Evolutionary conservation across 1,139 yeast species (phyloP), one percentile per base, ranked within the genome.

Genomic region (Debaryomycetaceae sp.): DNA sequence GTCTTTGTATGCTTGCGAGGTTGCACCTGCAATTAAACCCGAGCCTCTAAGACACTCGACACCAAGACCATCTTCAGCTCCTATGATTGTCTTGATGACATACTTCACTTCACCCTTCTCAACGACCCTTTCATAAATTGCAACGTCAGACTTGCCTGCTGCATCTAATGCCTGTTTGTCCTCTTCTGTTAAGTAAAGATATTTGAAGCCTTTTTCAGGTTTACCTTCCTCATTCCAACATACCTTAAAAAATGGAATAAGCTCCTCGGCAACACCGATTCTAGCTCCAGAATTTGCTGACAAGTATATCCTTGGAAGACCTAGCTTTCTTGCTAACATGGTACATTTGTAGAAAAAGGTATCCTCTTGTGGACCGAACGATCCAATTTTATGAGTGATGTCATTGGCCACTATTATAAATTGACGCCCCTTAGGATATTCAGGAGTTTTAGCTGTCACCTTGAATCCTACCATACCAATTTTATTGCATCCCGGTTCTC

Each of bases 231-330:
- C 92, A 53, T 83, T 87, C 98, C 98, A 92, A 41, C 92, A 89
- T 47, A 91, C 96, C 63, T 86, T 83, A 74, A 81, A 89, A 57
- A 81, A 77, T 45, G 97, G 95, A 43, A 92, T 76, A 47, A 92
- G 75, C 65, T 92, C 99, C 55, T 92, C 98, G 32, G 98, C 98
- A 64, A 92, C 81, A 59, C 98, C 98, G 51, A 92, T 87, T 73
- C 98, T 83, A 35, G 98, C 98, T 73, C 98, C 98, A 44, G 98
- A 89, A 75, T 92, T 92, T 32, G 98, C 98, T 51, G 97, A 88
- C 56, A 92, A 75, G 65, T 92, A 94, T 45, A 92, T 80, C 70
- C 98, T 78, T 58, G 98, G 98, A 53, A 94, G 81, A 44, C 98
- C 98, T 51, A 83, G 76, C 58, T 79, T 75, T 68, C 96, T 81